phyloP scores from a whole-genome alignment of 371 early-diverging fungal species.

The Blyttiomyces sp. region DNA sequence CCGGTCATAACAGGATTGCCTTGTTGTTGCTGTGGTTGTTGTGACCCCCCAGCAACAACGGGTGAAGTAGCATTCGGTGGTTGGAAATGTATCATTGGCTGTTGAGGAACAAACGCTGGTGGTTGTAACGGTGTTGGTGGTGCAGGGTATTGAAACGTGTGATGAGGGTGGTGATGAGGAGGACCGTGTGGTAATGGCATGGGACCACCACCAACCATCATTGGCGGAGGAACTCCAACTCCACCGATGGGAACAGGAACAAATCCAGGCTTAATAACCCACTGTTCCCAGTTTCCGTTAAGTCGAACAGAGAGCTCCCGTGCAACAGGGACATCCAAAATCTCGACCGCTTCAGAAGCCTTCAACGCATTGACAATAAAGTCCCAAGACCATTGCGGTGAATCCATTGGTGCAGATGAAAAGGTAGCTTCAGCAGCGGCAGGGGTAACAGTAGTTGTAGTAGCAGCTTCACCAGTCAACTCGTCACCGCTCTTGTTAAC shows the following conservation, averaged over 20 bases:
- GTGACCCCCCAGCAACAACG: too few relatives aligned
- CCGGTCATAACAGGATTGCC: neutral
- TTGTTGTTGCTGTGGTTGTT: neutral
- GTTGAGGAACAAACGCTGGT: neutral
- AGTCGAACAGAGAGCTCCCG: conserved; percentile 21
- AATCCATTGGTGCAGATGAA: too few relatives aligned
- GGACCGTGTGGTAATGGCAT: too few relatives aligned
- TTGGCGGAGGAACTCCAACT: too few relatives aligned
- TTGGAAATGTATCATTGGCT: neutral
- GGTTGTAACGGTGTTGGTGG: too few relatives aligned
- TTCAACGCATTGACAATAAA: conserved; percentile 19
- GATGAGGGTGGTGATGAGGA: too few relatives aligned
- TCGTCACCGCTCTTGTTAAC: neutral
- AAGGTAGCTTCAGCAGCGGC: conserved; percentile 9
- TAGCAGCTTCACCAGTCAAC: neutral
- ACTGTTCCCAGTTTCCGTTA: conserved; percentile 39
- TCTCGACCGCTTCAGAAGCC: conserved; percentile 23
- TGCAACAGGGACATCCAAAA: conserved; percentile 5
- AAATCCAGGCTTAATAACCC: conserved; percentile 23
- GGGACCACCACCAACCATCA: too few relatives aligned
- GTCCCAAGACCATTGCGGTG: conserved; percentile 22
- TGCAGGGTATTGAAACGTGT: too few relatives aligned
- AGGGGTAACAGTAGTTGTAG: neutral
- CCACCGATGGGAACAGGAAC: too few relatives aligned
- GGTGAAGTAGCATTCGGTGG: too few relatives aligned